These are phyloP conservation scores for Suillus weaverae DNA, from an alignment of 768 basidiomycete species.

Conservation along the genomic window DNA sequence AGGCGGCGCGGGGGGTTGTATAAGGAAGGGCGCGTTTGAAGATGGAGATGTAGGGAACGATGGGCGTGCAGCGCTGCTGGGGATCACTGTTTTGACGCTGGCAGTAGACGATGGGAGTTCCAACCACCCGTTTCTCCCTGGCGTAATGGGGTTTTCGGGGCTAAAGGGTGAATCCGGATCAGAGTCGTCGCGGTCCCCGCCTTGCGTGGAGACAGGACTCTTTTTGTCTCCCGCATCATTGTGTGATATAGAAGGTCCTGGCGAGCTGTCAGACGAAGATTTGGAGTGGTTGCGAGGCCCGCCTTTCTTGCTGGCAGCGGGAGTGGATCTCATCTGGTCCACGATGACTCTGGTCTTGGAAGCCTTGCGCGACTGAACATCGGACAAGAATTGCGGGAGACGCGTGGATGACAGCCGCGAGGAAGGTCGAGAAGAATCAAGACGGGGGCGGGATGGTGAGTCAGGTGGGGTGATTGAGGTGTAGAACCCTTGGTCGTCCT, in stretches of 20 bases:
- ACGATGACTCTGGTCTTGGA: constrained; percentile 63
- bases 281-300: constrained; percentile 19
- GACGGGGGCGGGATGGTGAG: constrained; percentile 16
- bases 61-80: not conserved
- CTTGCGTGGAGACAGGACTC: not conserved
- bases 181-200: not conserved
- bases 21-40: not conserved
- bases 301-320: constrained; percentile 7
- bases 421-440: constrained; percentile 21
- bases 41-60: not conserved
- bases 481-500: constrained; percentile 55
- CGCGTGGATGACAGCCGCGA: constrained; percentile 34
- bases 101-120: not conserved
- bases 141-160: not conserved
- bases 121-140: not conserved
- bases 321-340: constrained; percentile 49
- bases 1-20: not conserved
- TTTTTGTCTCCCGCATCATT: too few species aligned
- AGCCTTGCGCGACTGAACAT: constrained; percentile 36
- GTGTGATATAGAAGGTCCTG: not conserved
- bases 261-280: not conserved
- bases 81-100: not conserved
- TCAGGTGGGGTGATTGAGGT: constrained; percentile 34
- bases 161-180: not conserved
- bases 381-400: constrained; percentile 52